Conservation (phyloP, 2,329 filamentous ascomycete genomes). For the Aspergillus sp. region DNA sequence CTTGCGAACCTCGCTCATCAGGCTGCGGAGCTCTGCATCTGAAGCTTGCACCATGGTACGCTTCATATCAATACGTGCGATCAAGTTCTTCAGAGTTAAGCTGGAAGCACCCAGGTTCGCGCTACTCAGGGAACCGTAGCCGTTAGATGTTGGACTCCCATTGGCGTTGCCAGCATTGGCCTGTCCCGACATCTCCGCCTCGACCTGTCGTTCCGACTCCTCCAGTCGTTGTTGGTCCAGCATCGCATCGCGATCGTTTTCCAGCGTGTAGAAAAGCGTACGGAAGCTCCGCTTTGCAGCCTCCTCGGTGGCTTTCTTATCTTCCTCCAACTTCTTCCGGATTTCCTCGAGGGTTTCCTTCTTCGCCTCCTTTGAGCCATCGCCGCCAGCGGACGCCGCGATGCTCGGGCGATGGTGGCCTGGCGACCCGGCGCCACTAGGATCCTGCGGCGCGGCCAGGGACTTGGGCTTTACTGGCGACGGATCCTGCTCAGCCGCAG, state of each 20-base stretch:
- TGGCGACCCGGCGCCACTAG: slow-evolving; percentile 57
- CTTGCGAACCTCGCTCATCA: slow-evolving; percentile 97
- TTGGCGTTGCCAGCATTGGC: slow-evolving; percentile 47
- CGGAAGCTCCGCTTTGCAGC: slow-evolving; percentile 84
- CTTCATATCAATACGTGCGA: slow-evolving; percentile 89
- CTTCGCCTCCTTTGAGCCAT: slow-evolving; percentile 48
- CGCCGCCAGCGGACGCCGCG: slow-evolving; percentile 54
- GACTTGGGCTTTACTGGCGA: slow-evolving; percentile 48
- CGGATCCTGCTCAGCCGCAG: slow-evolving; percentile 24
- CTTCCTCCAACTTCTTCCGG: slow-evolving; percentile 85
- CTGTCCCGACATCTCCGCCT: slow-evolving; percentile 78
- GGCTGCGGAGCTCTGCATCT: slow-evolving; percentile 78
- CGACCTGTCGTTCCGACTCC: slow-evolving; percentile 90
- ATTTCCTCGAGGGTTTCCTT: slow-evolving; percentile 73
- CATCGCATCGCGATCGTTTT: slow-evolving; percentile 94
- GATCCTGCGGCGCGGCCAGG: slow-evolving; percentile 38
- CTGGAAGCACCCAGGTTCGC: slow-evolving; percentile 94
- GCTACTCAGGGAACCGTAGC: slow-evolving; percentile 82
- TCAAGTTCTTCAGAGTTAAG: slow-evolving; percentile 91
- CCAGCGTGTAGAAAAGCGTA: slow-evolving; percentile 87
- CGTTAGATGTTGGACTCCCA: slow-evolving; percentile 48
- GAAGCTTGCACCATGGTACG: slow-evolving; percentile 83
- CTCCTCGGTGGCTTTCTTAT: slow-evolving; percentile 82
- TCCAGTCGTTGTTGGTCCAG: slow-evolving; percentile 94
- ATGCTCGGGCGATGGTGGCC: slow-evolving; percentile 57